phyloP scores from a whole-genome alignment of 2,329 filamentous ascomycete genomes.

The Nectriaceae sp. region DNA sequence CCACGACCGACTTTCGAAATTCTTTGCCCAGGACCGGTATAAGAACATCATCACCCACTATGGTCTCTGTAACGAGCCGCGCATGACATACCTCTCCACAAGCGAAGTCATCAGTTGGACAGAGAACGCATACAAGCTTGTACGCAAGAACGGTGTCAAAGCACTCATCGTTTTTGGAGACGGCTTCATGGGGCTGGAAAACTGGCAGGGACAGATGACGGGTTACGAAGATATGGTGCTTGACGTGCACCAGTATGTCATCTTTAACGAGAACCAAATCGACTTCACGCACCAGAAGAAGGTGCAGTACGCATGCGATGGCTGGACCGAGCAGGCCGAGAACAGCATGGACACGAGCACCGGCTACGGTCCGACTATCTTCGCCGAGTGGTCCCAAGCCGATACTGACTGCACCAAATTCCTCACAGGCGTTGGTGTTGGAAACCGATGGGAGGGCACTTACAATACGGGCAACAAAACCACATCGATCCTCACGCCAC shows the following conservation, averaged over 20 bases:
- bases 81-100: conserved; percentile 73
- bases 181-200: conserved; percentile 86
- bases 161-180: conserved; percentile 84
- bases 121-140: conserved; percentile 66
- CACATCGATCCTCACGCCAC: conserved; percentile 66
- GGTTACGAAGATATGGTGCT: conserved; percentile 73
- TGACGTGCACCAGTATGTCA: conserved; percentile 98
- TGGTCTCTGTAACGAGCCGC: conserved; percentile 91
- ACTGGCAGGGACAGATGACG: conserved; percentile 86
- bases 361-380: conserved; percentile 90
- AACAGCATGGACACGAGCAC: conserved; percentile 71
- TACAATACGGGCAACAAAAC: conserved; percentile 66
- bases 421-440: conserved; percentile 87
- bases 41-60: conserved; percentile 91
- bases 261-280: conserved; percentile 92
- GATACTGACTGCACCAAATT: conserved; percentile 90
- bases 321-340: conserved; percentile 80
- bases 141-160: conserved; percentile 75
- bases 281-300: conserved; percentile 79
- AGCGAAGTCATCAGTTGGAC: conserved; percentile 79
- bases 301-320: conserved; percentile 82
- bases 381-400: conserved; percentile 96
- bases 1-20: conserved; percentile 82
- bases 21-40: conserved; percentile 93
- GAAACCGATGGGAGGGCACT: conserved; percentile 90